Base-by-base conservation (phyloP, 805 yeast genomes). In the Candida nemodendra region DNA sequence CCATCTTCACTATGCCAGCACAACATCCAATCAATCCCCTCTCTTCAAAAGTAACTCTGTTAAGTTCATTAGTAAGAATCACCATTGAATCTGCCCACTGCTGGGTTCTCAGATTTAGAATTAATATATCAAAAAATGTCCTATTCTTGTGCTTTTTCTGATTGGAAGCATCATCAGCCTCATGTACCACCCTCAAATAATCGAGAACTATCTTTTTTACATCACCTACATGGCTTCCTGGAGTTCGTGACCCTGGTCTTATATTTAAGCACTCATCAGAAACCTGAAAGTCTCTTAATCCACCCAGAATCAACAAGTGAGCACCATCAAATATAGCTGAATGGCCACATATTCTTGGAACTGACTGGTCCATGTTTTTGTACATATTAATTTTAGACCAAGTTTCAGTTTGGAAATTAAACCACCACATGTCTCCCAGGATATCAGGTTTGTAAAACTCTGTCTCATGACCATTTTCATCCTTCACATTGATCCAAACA, bases 381-480 rank as follows among this genome's bases (percentile, higher is more conserved):
- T 27, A 54, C 0, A 64, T 48, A 1, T 44, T 39, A 1, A 58
- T 23, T 13, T 44, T 34, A 12, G 32, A 27, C 81, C 81, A 76
- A 2, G 52, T 50, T 39, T 70, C 76, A 1, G 60, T 46, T 19
- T 63, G 65, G 18, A 75, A 47, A 44, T 72, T 70, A 44, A 71
- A 75, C 59, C 66, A 63, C 80, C 80, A 76, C 48, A 67, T 48
- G 53, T 75, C 80, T 18, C 76, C 74, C 18, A 60, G 50, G 9
- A 74, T 65, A 13, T 61, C 53, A 8, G 37, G 38, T 25, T 38
- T 48, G 27, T 44, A 42, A 30, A 44, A 59, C 5, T 40, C 48
- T 11, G 34, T 36, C 15, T 39, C 38, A 11, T 30, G 39, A 5
- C 50, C 53, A 27, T 50, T 36, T 17, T 51, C 48, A 21, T 45